Evolutionary conservation across 495 filamentous ascomycete genomes (phyloP), one percentile per base, ranked within the genome.

Genomic region (Podospora appendiculata): DNA sequence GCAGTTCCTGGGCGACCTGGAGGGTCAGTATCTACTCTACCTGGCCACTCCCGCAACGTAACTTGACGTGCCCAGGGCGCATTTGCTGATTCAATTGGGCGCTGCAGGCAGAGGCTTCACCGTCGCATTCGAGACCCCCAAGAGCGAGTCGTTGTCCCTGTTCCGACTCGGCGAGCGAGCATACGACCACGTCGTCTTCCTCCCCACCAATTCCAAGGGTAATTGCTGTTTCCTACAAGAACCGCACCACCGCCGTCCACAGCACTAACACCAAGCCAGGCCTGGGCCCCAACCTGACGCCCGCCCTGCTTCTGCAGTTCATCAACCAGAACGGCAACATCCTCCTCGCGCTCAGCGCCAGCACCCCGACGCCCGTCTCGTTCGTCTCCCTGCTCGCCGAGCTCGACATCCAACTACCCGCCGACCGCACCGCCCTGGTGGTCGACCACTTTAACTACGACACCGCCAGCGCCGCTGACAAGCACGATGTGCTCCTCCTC

Each of bases 401-500:
- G 70, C 73, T 96, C 64, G 94, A 95, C 63, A 88, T 98, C 63
- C 81, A 90, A 59, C 81, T 96, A 12, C 85, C 94, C n/a, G 62
- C 70, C 17, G 94, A 95, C 63, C 86, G 89, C 57, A 85, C 84
- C 39, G 80, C 87, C 35, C 71, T 91, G 33, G 85, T 93, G 1
- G 82, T 97, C 41, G 93, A 98, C 66, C 93, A 98, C 77, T 96
- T 95, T 80, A 88, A 89, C 71, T 89, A 94, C 70, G 92, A 96
- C 61, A 79, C 79, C 39, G 49, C 79, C 32, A 89, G 83, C 48
- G 82, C 89, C 10, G 54, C 80, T 35, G 90, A 96, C 54, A 83
- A 83, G 63, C 93, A 97, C 70, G 89, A 96, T 72, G 87, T 96
- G 32, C 78, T 97, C 45, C 70, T 96, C 41, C 71, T 96, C 33